Base-by-base conservation (phyloP, 2,329 filamentous ascomycete species). In the Xylariaceae sp. region DNA sequence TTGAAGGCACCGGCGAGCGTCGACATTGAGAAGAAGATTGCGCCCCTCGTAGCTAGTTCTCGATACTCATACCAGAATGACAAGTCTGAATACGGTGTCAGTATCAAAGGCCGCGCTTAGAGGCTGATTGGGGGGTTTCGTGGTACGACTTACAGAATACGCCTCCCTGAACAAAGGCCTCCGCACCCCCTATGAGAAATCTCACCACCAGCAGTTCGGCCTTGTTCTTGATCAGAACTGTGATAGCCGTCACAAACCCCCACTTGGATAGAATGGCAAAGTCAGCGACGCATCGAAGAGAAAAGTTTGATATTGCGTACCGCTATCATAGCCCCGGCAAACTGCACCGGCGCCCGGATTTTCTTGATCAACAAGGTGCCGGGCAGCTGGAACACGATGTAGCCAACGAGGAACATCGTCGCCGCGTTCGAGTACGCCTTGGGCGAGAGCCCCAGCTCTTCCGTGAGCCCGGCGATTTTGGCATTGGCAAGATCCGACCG, bases 51-150 rank as follows among this genome's bases (percentile, higher is more conserved):
- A 4, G 53, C 53, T 4, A 51, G 47, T 29, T 56, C 53, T 4
- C 32, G 38, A 47, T 56, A 56, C 16, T 50, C 44, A 37, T 56
- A 56, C 53, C 53, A 55, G 39, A 56, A 56, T 4, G 53, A 56
- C n/a, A 56, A 47, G 28, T 56, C 50, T 52, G 17, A n/a, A n/a
- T n/a, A n/a, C n/a, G n/a, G n/a, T n/a, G n/a, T n/a, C n/a, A n/a
- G n/a, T n/a, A n/a, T n/a, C n/a, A n/a, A n/a, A n/a, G n/a, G n/a
- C n/a, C n/a, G n/a, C n/a, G n/a, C n/a, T n/a, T n/a, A n/a, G n/a
- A n/a, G n/a, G n/a, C n/a, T n/a, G n/a, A n/a, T n/a, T n/a, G n/a
- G n/a, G n/a, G n/a, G n/a, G n/a, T n/a, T n/a, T n/a, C n/a, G n/a
- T n/a, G n/a, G 17, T 15, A 18, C 3, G 19, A 49, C 50, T 7